Evolutionary conservation across 2,329 filamentous ascomycete genomes (phyloP), one percentile per base, ranked within the genome.

Genomic region (Cadophora luteo-olivacea): DNA sequence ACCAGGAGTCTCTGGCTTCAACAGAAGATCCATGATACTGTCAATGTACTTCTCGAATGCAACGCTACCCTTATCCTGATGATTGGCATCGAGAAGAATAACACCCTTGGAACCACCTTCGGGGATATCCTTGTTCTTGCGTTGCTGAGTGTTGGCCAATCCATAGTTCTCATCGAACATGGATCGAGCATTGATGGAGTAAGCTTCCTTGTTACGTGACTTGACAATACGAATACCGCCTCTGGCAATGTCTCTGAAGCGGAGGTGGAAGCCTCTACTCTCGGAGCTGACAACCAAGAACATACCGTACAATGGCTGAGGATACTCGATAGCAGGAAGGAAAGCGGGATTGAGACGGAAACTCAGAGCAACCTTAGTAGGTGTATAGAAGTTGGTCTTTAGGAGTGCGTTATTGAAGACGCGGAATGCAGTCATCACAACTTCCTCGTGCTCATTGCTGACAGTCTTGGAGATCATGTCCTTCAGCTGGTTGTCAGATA

Each of bases 41-140:
- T 99, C 96, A 77, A 99, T 99, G 83, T 99, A 99, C 85, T 99
- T 99, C 84, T 99, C 95, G 76, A 99, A 99, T 1, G 96, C 95
- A 71, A 97, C 94, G 60, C 87, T 88, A 22, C 91, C 91, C 83
- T 95, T 97, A 81, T 97, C 93, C 81, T 99, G 96, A 81, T 97
- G 94, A 79, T 94, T 91, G 71, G 93, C 89, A 80, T 99, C 95
- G 51, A 99, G 89, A 58, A 99, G 87, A 69, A 99, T 95, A 68
- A 99, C 96, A 83, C 96, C 96, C 84, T 99, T 99, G 76, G 95
- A 97, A 66, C 96, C 96, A 72, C 96, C 96, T 83, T 99, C 96
- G 2, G 96, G 96, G 64, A 99, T 99, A 77, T 99, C 96, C 85
- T 99, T 99, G 87, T 99, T 99, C 88, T 99, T 99, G 78, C 96